Evolutionary conservation across 768 basidiomycete species (phyloP).

Genomic region (Boletus rufocinnamomeus): DNA sequence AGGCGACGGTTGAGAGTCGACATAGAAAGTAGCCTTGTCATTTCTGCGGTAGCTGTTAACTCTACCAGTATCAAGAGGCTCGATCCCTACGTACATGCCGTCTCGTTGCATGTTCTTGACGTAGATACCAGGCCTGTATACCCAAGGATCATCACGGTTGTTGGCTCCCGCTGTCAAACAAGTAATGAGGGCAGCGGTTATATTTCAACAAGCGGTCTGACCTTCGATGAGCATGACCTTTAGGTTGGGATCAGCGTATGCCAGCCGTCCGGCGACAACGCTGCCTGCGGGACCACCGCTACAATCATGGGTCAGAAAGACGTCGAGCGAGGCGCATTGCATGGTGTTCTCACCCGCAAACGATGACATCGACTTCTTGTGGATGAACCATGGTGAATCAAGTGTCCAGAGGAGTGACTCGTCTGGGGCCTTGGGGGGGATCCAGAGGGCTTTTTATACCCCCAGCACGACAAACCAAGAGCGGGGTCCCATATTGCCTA

Average conservation of each 20-base stretch:
- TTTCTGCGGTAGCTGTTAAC: constrained; percentile 45
- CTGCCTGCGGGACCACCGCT: constrained; percentile 68
- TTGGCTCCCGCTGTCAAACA: constrained; percentile 56
- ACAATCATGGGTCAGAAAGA: constrained; percentile 12
- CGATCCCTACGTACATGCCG: constrained; percentile 51
- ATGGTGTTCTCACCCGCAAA: constrained; percentile 47
- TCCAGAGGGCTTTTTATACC: constrained; percentile 17
- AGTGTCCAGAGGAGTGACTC: not conserved
- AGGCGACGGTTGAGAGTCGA: constrained; percentile 57
- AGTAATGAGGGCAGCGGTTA: not conserved
- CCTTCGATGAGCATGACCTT: constrained; percentile 80
- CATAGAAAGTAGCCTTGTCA: constrained; percentile 74
- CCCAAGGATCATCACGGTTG: constrained; percentile 76
- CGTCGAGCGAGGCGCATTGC: not conserved
- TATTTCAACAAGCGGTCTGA: constrained; percentile 20
- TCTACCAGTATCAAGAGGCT: not conserved
- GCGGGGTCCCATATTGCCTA: constrained; percentile 2
- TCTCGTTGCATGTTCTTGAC: constrained; percentile 72
- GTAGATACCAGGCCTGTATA: constrained; percentile 69
- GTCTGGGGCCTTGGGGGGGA: not conserved
- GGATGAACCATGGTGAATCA: constrained; percentile 47
- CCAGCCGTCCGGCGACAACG: constrained; percentile 68
- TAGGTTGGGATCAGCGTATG: constrained; percentile 68
- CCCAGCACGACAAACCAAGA: constrained; percentile 3
- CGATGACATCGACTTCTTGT: constrained; percentile 73